Conservation (phyloP, 2,329 filamentous ascomycete genomes). For the Mycosphaerella sp. region DNA sequence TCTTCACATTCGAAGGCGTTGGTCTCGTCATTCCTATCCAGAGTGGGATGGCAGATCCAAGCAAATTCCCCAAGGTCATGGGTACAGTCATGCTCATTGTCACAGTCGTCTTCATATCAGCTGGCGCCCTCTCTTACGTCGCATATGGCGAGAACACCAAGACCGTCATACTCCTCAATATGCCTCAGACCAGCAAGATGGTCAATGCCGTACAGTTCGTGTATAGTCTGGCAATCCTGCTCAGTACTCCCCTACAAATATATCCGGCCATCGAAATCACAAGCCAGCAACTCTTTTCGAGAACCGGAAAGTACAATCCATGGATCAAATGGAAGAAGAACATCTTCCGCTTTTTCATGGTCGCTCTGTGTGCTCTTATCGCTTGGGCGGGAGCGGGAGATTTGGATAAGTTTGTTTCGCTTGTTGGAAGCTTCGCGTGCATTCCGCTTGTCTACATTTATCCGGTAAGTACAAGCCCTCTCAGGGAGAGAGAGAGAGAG, state of each 20-base stretch:
- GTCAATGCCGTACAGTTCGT: constrained; percentile 96
- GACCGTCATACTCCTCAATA: constrained; percentile 91
- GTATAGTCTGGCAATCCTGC: constrained; percentile 93
- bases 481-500: not conserved
- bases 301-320: constrained; percentile 94
- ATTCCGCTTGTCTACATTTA: constrained; percentile 97
- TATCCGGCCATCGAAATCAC: constrained; percentile 97
- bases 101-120: constrained; percentile 79
- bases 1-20: constrained; percentile 98
- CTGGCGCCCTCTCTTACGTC: constrained; percentile 90
- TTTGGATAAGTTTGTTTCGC: constrained; percentile 92
- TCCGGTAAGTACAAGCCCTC: constrained; percentile 59
- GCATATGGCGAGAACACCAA: constrained; percentile 93
- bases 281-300: constrained; percentile 87
- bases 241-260: constrained; percentile 92
- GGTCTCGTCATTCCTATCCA: constrained; percentile 97
- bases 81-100: constrained; percentile 92
- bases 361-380: constrained; percentile 75
- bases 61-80: constrained; percentile 85
- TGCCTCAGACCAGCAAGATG: constrained; percentile 90
- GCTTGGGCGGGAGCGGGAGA: constrained; percentile 91
- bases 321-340: constrained; percentile 99
- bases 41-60: constrained; percentile 86
- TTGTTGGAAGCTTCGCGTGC: constrained; percentile 96
- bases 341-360: constrained; percentile 86